Evolutionary conservation across 139 green algal genomes (phyloP).

Genomic region (Spirogloea muscicola): DNA sequence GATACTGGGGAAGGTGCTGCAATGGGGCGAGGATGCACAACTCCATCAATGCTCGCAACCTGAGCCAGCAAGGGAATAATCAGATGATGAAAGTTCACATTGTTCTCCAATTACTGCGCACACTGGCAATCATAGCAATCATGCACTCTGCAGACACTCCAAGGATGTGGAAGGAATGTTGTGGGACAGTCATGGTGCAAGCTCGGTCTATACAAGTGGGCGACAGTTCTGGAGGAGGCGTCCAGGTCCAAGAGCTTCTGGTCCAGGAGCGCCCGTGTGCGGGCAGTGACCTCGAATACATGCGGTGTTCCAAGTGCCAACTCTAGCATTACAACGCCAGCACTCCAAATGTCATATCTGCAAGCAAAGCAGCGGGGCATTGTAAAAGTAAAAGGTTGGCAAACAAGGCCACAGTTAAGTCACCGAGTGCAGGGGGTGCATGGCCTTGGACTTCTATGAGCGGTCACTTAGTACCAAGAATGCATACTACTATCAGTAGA

Average conservation of each 20-base stretch:
- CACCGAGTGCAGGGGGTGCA: neutral
- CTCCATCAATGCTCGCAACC: constrained; percentile 15
- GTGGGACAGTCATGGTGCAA: neutral
- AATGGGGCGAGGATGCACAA: neutral
- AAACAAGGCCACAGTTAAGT: neutral
- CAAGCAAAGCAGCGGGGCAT: neutral
- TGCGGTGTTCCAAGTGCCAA: constrained; percentile 64
- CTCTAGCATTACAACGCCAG: constrained; percentile 72
- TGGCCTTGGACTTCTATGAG: neutral
- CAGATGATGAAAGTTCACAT: neutral
- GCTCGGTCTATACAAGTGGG: constrained; percentile 45
- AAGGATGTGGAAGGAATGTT: neutral
- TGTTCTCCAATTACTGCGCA: neutral
- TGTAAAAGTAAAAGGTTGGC: neutral
- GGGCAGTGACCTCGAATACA: constrained; percentile 55
- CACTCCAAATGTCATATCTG: constrained; percentile 67
- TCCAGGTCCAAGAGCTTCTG: constrained; percentile 40
- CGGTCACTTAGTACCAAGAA: neutral
- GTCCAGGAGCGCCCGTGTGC: constrained; percentile 58
- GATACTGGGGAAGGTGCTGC: neutral
- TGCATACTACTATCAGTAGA: neutral
- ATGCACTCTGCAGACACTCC: neutral
- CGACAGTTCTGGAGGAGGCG: constrained; percentile 46
- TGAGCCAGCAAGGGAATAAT: too few relatives aligned
- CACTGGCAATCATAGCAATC: neutral